These are phyloP conservation scores for Setomelanomma holmii DNA, from an alignment of 2,329 filamentous ascomycete species.

Conservation along the genomic window DNA sequence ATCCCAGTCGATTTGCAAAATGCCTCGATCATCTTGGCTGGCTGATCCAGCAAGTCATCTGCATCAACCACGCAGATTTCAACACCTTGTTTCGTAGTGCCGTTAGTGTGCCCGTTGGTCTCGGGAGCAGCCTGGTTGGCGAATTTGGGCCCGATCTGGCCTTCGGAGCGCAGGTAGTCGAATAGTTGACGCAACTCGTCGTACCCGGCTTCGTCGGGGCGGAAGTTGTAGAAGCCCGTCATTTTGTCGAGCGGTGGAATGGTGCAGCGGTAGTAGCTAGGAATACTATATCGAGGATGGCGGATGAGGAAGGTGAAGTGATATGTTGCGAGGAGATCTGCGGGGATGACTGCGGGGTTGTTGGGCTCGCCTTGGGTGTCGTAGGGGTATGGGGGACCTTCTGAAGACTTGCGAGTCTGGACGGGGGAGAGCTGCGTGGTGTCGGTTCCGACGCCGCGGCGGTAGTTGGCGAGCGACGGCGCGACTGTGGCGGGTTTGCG, in stretches of 20 bases:
- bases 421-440: constrained; percentile 43
- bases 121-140: constrained; percentile 53
- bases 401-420: constrained; percentile 28
- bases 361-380: constrained; percentile 65
- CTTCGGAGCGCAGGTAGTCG: constrained; percentile 76
- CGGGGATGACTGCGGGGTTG: constrained; percentile 87
- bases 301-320: constrained; percentile 98
- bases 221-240: constrained; percentile 87
- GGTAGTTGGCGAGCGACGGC: constrained; percentile 71
- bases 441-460: constrained; percentile 67
- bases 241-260: constrained; percentile 82
- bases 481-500: constrained; percentile 73
- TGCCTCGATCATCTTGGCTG: constrained; percentile 73
- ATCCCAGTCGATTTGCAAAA: constrained; percentile 86
- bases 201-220: constrained; percentile 89
- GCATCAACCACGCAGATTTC: constrained; percentile 89
- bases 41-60: constrained; percentile 89
- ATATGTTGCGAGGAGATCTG: constrained; percentile 76
- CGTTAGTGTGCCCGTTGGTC: constrained; percentile 40
- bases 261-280: constrained; percentile 93
- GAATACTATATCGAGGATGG: constrained; percentile 88
- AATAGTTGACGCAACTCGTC: constrained; percentile 85
- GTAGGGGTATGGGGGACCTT: constrained; percentile 63
- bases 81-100: constrained; percentile 51
- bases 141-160: constrained; percentile 73